These are phyloP conservation scores for Sclerotiophoma versabilis DNA, from an alignment of 2,329 filamentous ascomycete genomes.

Conservation along the genomic window DNA sequence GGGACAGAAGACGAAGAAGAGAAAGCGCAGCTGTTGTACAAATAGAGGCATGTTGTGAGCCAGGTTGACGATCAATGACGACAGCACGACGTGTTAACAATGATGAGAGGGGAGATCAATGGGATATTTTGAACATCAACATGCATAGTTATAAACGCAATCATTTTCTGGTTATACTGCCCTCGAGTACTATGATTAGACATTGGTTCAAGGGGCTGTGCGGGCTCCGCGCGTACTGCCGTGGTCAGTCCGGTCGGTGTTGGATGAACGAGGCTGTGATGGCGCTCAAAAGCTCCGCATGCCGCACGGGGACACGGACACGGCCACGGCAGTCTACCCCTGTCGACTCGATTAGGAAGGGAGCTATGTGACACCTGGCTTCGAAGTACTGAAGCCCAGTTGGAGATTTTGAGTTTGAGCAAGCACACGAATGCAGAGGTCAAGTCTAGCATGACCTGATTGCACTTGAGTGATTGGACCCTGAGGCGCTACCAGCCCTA, in stretches of 20 bases:
- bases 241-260: conserved; percentile 1
- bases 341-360: conserved; percentile 23
- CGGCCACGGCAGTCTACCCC: conserved; percentile 18
- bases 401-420: background rate
- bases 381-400: background rate
- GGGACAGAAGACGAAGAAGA: conserved; percentile 38
- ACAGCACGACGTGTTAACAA: conserved; percentile 31
- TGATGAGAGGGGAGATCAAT: conserved; percentile 12
- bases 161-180: background rate
- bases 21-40: conserved; percentile 32
- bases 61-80: conserved; percentile 29
- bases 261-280: conserved; percentile 15
- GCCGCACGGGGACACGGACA: conserved; percentile 2
- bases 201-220: conserved; percentile 8
- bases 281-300: conserved; percentile 20
- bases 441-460: background rate
- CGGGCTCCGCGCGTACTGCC: background rate
- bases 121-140: background rate
- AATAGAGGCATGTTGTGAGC: conserved; percentile 27
- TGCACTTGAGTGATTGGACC: conserved; percentile 3
- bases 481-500: conserved; percentile 15
- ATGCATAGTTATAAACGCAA: background rate
- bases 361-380: conserved; percentile 37
- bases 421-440: background rate
- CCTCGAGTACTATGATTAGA: conserved; percentile 2